Conservation (phyloP, 75 land plant species). For the Pinus albicaulis region DNA sequence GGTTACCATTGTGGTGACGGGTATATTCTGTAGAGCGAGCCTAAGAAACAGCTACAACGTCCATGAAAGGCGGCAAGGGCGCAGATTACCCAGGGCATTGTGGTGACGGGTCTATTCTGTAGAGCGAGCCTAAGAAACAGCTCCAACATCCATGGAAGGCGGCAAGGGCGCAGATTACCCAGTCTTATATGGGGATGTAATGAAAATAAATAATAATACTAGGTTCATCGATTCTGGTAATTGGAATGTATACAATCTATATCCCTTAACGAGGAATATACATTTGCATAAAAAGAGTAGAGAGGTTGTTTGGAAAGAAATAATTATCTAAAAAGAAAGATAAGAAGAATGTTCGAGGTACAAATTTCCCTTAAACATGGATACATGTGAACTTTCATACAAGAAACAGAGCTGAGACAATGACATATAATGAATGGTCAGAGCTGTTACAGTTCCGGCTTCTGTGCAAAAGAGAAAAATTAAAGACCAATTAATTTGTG, state of each 20-base stretch:
- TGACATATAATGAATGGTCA: no score
- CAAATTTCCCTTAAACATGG: no score
- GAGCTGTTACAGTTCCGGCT: no score
- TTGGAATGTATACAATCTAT: not conserved
- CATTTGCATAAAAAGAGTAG: no score
- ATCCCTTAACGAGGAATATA: not conserved
- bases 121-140: constrained; percentile 25
- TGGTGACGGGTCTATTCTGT: constrained; percentile 40
- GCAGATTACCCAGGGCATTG: constrained; percentile 40
- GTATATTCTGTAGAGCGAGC: constrained; percentile 32
- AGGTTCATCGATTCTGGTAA: constrained; percentile 10
- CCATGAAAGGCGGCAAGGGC: constrained; percentile 24
- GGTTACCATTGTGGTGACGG: constrained; percentile 48
- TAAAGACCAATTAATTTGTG: no score
- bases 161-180: constrained; percentile 34
- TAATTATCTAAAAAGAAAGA: no score
- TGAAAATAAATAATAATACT: constrained; percentile 41
- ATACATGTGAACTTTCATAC: no score
- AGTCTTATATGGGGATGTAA: constrained; percentile 36
- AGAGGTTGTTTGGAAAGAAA: no score
- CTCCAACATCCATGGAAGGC: constrained; percentile 31
- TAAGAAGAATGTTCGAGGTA: no score
- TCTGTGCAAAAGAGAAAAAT: no score
- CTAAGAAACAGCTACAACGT: constrained; percentile 24
- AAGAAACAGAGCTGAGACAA: no score